Base-by-base conservation (phyloP, 2,329 filamentous ascomycete species). In the Falciphora oryzae region DNA sequence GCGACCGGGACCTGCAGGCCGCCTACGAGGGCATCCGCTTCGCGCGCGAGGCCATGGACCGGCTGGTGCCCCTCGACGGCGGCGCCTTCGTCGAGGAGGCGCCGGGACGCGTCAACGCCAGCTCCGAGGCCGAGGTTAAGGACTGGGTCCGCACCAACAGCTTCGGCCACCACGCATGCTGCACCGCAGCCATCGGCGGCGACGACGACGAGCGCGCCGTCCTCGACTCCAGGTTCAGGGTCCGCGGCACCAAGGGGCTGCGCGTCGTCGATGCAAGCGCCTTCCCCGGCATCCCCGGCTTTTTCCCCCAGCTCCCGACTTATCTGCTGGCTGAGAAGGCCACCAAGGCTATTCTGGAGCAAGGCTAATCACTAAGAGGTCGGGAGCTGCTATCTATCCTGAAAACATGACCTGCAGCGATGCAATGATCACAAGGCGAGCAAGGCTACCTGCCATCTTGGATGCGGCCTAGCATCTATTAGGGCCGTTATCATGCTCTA, bases 261-360 rank as follows among this genome's bases (percentile, higher is more conserved):
- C 65, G 69, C 29, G 68, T 71, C 56, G 69, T 67, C 53, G 69
- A 71, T 59, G 69, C 69, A 1, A 67, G 67, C 57, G 65, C 69
- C 31, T 70, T 70, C 65, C 69, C 68, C 1, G 65, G 65, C 13
- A 69, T 70, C 59, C 67, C 69, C 2, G 69, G 66, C 35, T 67
- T 69, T 57, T 67, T 69, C 65, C 67, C 68, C 44, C 67, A 61
- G 63, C 57, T 64, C 58, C 66, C 64, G 1, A 38, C 56, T 22
- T 25, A 31, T 14, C 56, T 62, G 61, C 22, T 62, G 3, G 38
- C 38, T 10, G 61, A 62, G 44, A 38, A 50, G 25, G 44, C 35
- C 25, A 38, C 61, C n/a, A 38, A 62, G 22, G 7, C 56, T 3
- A 50, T 62, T 32, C 28, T 59, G n/a, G n/a, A n/a, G n/a, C n/a